Conservation (phyloP, 23 red algal species). For the Chondrus crispus region DNA sequence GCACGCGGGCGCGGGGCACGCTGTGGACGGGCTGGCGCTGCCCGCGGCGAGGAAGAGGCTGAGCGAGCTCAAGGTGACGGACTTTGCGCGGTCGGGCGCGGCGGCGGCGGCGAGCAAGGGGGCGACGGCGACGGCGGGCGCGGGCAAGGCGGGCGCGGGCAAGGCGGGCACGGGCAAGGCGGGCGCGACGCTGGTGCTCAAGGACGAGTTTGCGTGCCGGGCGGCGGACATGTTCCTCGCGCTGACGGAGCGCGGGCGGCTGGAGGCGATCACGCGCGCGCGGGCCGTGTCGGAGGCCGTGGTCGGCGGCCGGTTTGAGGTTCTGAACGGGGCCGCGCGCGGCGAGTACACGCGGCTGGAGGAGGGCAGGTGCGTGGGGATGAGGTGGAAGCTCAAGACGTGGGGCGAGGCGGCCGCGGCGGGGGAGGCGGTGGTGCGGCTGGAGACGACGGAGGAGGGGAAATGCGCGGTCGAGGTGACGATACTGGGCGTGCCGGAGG, state of each 20-base stretch:
- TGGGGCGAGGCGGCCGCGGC: constrained; percentile 41
- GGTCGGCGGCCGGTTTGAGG: constrained; percentile 5
- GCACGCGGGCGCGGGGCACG: constrained; percentile 45
- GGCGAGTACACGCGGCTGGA: background rate
- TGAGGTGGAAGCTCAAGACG: constrained; percentile 38
- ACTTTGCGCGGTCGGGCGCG: constrained; percentile 24
- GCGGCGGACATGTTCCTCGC: constrained; percentile 41
- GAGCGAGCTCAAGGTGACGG: constrained; percentile 16
- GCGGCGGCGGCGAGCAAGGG: background rate
- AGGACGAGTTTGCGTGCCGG: constrained; percentile 41
- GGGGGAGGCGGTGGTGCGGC: background rate
- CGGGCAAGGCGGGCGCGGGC: background rate
- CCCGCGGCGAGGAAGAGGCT: background rate
- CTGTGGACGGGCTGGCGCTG: constrained; percentile 7
- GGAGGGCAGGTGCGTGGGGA: background rate
- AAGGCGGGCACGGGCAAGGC: no score
- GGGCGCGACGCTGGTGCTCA: background rate
- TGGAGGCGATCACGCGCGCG: constrained; percentile 49
- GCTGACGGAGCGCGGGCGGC: constrained; percentile 40
- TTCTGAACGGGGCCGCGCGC: constrained; percentile 37
- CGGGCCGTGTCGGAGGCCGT: constrained; percentile 19
- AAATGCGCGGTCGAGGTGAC: constrained; percentile 4
- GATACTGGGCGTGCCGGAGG: constrained; percentile 25
- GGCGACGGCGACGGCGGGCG: no score
- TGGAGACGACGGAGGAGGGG: constrained; percentile 29